A percentile compares a stretch with the other conserved stretches of the same genome.
Evolutionary conservation across 768 basidiomycete species (phyloP).

Genomic region (Boletales sp.): DNA sequence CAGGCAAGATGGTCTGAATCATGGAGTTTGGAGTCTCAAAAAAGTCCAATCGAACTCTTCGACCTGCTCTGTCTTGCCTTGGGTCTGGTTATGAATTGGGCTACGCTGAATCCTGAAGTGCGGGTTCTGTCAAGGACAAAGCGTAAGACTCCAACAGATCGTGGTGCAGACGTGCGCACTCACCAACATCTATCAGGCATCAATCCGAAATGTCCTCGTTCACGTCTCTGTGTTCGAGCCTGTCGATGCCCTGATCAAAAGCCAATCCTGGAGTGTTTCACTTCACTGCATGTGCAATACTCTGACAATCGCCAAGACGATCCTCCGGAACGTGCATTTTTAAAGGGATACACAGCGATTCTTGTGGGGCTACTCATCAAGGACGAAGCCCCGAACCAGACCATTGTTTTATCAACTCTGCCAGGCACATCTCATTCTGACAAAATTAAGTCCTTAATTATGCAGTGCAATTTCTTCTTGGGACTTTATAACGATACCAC

Average conservation of each 20-base stretch:
- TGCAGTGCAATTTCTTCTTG: conserved; percentile 39
- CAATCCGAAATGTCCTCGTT: conserved; percentile 47
- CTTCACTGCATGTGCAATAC: conserved; percentile 45
- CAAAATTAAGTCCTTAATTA: conserved; percentile 33
- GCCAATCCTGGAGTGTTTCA: conserved; percentile 50
- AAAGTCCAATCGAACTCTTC: conserved; percentile 40
- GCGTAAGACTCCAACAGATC: conserved; percentile 36
- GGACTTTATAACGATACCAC: conserved; percentile 37
- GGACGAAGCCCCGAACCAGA: conserved; percentile 30
- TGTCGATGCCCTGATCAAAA: conserved; percentile 51
- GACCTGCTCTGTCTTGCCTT: conserved; percentile 74
- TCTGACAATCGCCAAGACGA: conserved; percentile 12
- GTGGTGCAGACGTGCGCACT: not conserved
- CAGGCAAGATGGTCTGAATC: conserved; percentile 27
- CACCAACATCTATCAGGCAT: conserved; percentile 38
- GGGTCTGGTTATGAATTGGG: conserved; percentile 72
- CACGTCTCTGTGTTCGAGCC: conserved; percentile 43
- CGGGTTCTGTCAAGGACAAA: conserved; percentile 45
- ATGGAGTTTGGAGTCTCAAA: not conserved
- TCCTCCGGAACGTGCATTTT: conserved; percentile 44
- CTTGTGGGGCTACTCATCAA: conserved; percentile 56
- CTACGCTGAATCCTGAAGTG: conserved; percentile 53
- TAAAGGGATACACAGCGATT: conserved; percentile 73
- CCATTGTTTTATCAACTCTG: conserved; percentile 31
- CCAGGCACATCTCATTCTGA: conserved; percentile 30